These are phyloP conservation scores for Angomonas deanei DNA, from an alignment of 208 protist genomes.

Conservation along the genomic window DNA sequence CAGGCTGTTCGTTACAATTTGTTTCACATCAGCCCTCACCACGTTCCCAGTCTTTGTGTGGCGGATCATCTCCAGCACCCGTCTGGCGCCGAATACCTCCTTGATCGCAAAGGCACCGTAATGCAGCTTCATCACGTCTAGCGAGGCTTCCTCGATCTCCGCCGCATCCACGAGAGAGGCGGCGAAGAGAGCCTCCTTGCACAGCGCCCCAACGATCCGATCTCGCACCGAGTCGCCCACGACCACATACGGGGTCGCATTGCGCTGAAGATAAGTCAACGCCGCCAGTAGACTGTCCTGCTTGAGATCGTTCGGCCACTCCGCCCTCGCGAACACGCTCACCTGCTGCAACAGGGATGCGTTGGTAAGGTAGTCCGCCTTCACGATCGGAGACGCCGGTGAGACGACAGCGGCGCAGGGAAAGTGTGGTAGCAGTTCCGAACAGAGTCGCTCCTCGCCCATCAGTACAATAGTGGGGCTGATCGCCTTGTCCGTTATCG, in stretches of 20 bases:
- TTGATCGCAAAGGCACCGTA: conserved; percentile 43
- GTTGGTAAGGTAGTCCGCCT: conserved; percentile 11
- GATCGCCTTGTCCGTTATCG: conserved; percentile 10
- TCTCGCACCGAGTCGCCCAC: conserved; percentile 24
- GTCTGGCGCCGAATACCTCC: conserved; percentile 36
- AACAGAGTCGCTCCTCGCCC: conserved; percentile 32
- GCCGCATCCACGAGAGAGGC: conserved; percentile 3
- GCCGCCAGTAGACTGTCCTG: conserved; percentile 45
- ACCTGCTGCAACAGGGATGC: conserved; percentile 50
- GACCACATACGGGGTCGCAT: conserved; percentile 39
- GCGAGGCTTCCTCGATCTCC: conserved; percentile 38
- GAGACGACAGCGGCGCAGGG: conserved; percentile 48
- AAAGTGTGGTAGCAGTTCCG: conserved; percentile 16
- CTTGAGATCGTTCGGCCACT: conserved; percentile 36
- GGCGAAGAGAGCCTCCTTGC: conserved; percentile 27
- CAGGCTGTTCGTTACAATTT: conserved; percentile 18
- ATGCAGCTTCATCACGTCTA: conserved; percentile 29
- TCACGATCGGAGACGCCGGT: conserved; percentile 24
- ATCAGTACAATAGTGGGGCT: conserved; percentile 39
- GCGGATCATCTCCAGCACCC: conserved; percentile 28
- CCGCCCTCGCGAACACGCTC: conserved; percentile 35
- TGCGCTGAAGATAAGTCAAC: conserved; percentile 40
- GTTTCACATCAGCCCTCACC: neutral
- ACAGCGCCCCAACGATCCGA: conserved; percentile 42
- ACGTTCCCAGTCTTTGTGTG: conserved; percentile 5